Base-by-base conservation (phyloP, 2,329 filamentous ascomycete genomes). In the Neoscytalidium dimidiatum region DNA sequence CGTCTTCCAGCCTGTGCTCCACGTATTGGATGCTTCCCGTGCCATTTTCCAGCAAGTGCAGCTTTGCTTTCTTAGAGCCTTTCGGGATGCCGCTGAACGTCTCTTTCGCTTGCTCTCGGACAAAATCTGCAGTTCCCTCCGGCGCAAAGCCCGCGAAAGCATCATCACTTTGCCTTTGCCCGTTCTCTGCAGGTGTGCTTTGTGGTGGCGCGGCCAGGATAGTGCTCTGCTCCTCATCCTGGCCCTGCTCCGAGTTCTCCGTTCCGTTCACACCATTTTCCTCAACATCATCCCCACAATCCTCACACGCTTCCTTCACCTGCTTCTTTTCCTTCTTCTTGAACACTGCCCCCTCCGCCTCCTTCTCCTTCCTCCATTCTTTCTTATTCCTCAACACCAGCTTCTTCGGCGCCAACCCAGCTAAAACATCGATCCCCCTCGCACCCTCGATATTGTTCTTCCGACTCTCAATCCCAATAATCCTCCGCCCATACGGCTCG, bases 391-490 rank as follows among this genome's bases (percentile, higher is more conserved):
- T 84, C 83, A 90, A 88, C 3, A 92, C 84, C 66, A 89, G 86
- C 68, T 89, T 86, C 75, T 90, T 91, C 70, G 90, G 85, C 0
- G 89, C 88, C 64, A 97, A 75, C 52, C 90, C 91, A 0, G 94
- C 93, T 66, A 88, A 81, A n/a, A 95, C 82, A 79, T 99, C 95
- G 74, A 96, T 92, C 17, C 86, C 86, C 75, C 88, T 92, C 4
- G 95, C 94, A 8, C 92, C 92, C 23, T 86, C 86, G 67, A 98
- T 96, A 72, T 97, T 97, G 71, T 90, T 88, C 71, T 92, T 89
- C 68, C 89, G 88, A 66, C 92, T 91, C 78, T 99, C 95, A 35
- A 99, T 92, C 1, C 94, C 95, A 63, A 98, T 88, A 48, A 98
- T 90, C 69, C 93, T 88, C 71, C 89, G 88, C 72, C 94, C 92